Percentiles rank a stretch among this genome's conserved stretches.
These are phyloP conservation scores for Amanita jacksonii DNA, from an alignment of 768 basidiomycete species.

Conservation along the genomic window DNA sequence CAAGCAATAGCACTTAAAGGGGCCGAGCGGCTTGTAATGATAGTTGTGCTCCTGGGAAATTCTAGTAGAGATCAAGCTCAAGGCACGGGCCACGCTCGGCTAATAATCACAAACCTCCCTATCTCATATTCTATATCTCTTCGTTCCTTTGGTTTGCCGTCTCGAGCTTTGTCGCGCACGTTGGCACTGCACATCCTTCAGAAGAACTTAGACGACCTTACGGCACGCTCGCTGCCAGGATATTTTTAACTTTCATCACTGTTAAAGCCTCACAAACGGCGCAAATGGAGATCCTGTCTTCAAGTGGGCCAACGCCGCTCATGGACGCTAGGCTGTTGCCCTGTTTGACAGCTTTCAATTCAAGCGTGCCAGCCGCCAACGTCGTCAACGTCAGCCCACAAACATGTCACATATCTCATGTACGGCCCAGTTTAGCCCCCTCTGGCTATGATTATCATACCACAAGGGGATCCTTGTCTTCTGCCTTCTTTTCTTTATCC, in stretches of 20 bases:
- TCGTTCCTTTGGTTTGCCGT: too few relatives aligned
- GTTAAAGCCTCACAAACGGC: too few relatives aligned
- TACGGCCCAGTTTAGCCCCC: background rate
- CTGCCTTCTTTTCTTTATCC: conserved; percentile 40
- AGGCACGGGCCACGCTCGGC: too few relatives aligned
- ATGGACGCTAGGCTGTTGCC: background rate
- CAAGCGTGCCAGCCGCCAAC: background rate
- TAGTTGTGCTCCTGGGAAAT: too few relatives aligned
- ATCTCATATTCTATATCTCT: too few relatives aligned
- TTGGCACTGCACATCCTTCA: too few relatives aligned
- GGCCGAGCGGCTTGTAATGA: too few relatives aligned
- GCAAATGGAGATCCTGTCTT: conserved; percentile 12
- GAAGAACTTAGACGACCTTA: too few relatives aligned
- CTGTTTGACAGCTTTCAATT: background rate
- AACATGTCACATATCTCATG: too few relatives aligned
- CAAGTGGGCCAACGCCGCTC: conserved; percentile 4
- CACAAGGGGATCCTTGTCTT: conserved; percentile 21
- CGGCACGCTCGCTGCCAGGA: background rate
- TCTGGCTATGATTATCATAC: background rate
- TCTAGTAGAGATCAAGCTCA: too few relatives aligned
- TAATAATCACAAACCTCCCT: too few relatives aligned
- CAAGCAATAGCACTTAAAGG: background rate
- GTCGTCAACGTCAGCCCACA: background rate
- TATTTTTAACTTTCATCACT: too few relatives aligned
- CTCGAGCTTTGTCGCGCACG: background rate